A percentile compares a stretch with the other conserved stretches of the same genome.
Conservation (phyloP, 2,329 filamentous ascomycete genomes). For the Ophiosphaerella narmari region DNA sequence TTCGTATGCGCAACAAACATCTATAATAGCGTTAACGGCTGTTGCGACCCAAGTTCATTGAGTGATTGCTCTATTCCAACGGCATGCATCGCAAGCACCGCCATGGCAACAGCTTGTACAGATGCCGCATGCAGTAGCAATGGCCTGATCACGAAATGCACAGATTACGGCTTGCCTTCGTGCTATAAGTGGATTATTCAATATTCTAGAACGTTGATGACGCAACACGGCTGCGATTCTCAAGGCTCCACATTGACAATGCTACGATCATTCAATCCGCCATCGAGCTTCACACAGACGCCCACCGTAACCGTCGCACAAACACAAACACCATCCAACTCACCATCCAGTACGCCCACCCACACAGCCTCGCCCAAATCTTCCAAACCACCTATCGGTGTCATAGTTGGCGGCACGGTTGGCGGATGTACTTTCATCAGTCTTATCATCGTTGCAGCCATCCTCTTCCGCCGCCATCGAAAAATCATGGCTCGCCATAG, state of each 20-base stretch:
- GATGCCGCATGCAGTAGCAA: slow-evolving; percentile 29
- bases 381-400: slow-evolving; percentile 25
- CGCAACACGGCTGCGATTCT: slow-evolving; percentile 37
- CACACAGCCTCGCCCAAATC: not conserved
- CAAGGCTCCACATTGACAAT: slow-evolving; percentile 23
- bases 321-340: not conserved
- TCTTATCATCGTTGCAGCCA: slow-evolving; percentile 24
- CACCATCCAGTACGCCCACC: not conserved
- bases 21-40: slow-evolving; percentile 37
- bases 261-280: slow-evolving; percentile 10
- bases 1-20: slow-evolving; percentile 42
- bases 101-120: slow-evolving; percentile 33
- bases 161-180: slow-evolving; percentile 17
- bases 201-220: slow-evolving; percentile 32
- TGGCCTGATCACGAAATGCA: slow-evolving; percentile 36
- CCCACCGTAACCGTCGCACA: too few relatives aligned
- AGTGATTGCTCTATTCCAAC: slow-evolving; percentile 35
- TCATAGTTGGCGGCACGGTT: slow-evolving; percentile 41
- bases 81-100: slow-evolving; percentile 34
- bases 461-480: slow-evolving; percentile 26
- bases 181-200: slow-evolving; percentile 37
- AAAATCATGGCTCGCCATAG: slow-evolving; percentile 1
- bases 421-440: slow-evolving; percentile 34
- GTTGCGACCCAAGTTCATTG: slow-evolving; percentile 31
- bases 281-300: not conserved